Conservation (phyloP, 768 basidiomycete genomes). For the Rhodotorula paludigena region DNA sequence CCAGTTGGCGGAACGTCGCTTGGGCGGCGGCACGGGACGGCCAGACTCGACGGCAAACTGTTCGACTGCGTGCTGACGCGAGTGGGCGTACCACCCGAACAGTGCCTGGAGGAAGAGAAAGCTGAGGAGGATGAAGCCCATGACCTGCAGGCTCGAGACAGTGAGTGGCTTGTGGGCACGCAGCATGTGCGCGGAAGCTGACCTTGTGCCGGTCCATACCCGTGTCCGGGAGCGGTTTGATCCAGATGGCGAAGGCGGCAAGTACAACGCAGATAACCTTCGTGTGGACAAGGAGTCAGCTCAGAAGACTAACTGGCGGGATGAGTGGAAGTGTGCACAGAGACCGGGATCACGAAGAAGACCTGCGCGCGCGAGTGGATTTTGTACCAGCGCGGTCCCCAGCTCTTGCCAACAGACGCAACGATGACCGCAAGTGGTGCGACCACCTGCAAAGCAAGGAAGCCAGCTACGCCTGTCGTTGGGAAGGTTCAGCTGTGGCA, state of each 20-base stretch:
- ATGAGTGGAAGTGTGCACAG: not conserved
- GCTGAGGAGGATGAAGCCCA: constrained; percentile 18
- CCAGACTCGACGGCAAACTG: not conserved
- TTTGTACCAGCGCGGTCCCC: constrained; percentile 12
- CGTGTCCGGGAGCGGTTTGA: not conserved
- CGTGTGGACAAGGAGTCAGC: too few relatives aligned
- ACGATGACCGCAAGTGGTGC: constrained; percentile 6
- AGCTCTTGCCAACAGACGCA: constrained; percentile 16
- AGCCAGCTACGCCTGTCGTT: not conserved
- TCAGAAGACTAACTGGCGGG: not conserved
- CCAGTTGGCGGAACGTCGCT: constrained; percentile 2
- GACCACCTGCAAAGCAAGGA: constrained; percentile 23
- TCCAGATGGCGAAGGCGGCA: not conserved
- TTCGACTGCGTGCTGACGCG: not conserved
- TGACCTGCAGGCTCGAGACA: not conserved
- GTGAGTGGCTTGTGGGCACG: not conserved
- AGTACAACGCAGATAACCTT: not conserved
- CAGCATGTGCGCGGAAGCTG: not conserved
- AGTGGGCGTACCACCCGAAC: not conserved
- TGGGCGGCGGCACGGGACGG: not conserved
- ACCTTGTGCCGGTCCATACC: constrained; percentile 9
- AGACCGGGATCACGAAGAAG: not conserved
- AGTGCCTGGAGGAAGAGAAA: not conserved
- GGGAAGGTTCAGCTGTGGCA: not conserved
- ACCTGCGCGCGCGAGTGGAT: constrained; percentile 14